These are phyloP conservation scores for Ophiocordyceps camponoti-saundersi DNA, from an alignment of 2,329 filamentous ascomycete species.

Conservation along the genomic window DNA sequence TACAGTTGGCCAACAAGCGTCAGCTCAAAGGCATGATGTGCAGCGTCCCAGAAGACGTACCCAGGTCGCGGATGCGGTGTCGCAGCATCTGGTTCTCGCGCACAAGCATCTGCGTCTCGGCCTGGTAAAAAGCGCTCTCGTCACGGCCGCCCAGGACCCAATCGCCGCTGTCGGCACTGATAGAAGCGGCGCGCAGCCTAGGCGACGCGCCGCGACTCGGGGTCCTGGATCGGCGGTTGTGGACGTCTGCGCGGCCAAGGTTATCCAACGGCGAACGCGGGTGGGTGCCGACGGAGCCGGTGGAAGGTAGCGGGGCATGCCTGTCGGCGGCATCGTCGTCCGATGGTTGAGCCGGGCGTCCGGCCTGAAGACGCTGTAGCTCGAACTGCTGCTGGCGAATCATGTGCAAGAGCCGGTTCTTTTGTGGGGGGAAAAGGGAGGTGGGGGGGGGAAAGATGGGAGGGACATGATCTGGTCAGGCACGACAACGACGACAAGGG, in stretches of 20 bases:
- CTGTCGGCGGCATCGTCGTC: constrained; percentile 31
- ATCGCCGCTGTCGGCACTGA: constrained; percentile 42
- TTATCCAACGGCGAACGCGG: constrained; percentile 28
- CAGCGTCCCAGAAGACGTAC: constrained; percentile 22
- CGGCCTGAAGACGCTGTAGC: constrained; percentile 40
- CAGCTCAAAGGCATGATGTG: too few relatives aligned
- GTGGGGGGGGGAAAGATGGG: background rate
- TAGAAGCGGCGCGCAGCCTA: constrained; percentile 37
- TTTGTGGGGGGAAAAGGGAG: background rate
- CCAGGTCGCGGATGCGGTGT: constrained; percentile 55
- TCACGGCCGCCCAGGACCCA: constrained; percentile 49
- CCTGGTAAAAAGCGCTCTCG: constrained; percentile 65
- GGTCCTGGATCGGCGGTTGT: constrained; percentile 35
- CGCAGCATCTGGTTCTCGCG: constrained; percentile 74
- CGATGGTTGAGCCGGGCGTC: constrained; percentile 16
- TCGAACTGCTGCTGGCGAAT: constrained; percentile 62
- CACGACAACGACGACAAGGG: too few relatives aligned
- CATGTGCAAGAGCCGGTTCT: constrained; percentile 63
- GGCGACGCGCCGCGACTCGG: constrained; percentile 41
- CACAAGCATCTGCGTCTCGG: constrained; percentile 61
- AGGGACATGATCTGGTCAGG: background rate
- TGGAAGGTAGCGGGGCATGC: constrained; percentile 11
- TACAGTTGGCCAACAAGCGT: constrained; percentile 6
- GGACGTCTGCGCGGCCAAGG: constrained; percentile 34
- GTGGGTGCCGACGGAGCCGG: constrained; percentile 21